Base-by-base conservation (phyloP, 805 yeast species). In the Cyberlindnera subsufficiens region DNA sequence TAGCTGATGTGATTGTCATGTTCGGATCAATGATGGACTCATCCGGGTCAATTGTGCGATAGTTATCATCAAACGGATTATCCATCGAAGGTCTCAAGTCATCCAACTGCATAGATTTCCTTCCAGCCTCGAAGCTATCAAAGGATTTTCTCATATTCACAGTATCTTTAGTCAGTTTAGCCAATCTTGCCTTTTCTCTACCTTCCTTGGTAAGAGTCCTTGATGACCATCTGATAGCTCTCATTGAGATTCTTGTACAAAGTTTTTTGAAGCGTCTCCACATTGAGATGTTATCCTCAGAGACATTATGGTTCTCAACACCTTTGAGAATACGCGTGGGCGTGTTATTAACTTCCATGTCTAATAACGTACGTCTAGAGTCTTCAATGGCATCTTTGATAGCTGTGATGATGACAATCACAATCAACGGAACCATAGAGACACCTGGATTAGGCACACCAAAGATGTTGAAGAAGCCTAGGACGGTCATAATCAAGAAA, bases 301-400 rank as follows among this genome's bases (percentile, higher is more conserved):
- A 69, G 17, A 78, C 78, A 55, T 86, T 85, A 16, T 68, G 66
- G 60, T 86, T 86, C 29, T 63, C 64, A 35, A 77, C 55, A 39
- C 82, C 77, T 39, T 60, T 57, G 34, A 85, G 66, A 36, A 82
- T 77, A 58, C 83, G 88, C 0, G 89, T 82, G 30, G 70, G 66
- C 39, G 84, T 85, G 60, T 86, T 86, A 59, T 86, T 86, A 31
- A 86, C 78, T 60, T 85, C 88, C 59, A 82, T 63, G 63, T 86
- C 95, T 33, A 80, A 65, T 3, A 73, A 68, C 0, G 88, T 80
- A 64, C 95, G 73, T 60, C 88, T 69, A 9, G 86, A 83, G 61
- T 86, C 95, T 62, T 86, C 95, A 35, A 86, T 65, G 1, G 87
- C 93, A 64, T 86, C 95, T 54, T 83, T 83, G 45, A 82, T 68